Conservation (phyloP, 2,329 filamentous ascomycete genomes). For the Diaporthe citrichinensis region DNA sequence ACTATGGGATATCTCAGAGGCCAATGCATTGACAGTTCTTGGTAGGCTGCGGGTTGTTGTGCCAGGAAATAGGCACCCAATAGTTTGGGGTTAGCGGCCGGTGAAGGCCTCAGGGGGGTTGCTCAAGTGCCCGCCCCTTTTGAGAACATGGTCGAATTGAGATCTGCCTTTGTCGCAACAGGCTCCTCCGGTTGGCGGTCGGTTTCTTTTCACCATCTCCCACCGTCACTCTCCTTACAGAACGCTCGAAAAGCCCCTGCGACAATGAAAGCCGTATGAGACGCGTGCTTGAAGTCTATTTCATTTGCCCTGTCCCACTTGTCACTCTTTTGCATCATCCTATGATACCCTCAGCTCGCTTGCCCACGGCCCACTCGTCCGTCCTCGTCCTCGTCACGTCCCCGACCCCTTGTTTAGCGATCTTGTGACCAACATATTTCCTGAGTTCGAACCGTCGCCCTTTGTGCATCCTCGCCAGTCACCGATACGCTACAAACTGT, state of each 20-base stretch:
- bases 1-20: not conserved
- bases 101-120: conserved; percentile 29
- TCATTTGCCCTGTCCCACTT: conserved; percentile 30
- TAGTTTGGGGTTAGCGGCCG: conserved; percentile 27
- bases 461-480: conserved; percentile 16
- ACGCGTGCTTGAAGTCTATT: conserved; percentile 15
- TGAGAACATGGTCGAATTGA: conserved; percentile 27
- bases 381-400: conserved; percentile 24
- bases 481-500: not conserved
- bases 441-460: not conserved
- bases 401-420: conserved; percentile 24
- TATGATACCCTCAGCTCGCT: conserved; percentile 36
- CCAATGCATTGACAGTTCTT: conserved; percentile 12
- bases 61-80: conserved; percentile 26
- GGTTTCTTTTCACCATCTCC: conserved; percentile 9
- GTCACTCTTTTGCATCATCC: conserved; percentile 37
- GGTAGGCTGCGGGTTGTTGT: not conserved
- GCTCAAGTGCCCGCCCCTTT: conserved; percentile 27
- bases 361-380: conserved; percentile 6
- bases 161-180: conserved; percentile 28
- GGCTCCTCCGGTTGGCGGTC: conserved; percentile 14
- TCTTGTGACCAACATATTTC: conserved; percentile 16
- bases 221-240: not conserved
- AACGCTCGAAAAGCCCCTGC: conserved; percentile 10
- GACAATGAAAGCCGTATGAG: conserved; percentile 26